Evolutionary conservation across 106 monocot species (phyloP).

Genomic region (Cymbidium sinense): DNA sequence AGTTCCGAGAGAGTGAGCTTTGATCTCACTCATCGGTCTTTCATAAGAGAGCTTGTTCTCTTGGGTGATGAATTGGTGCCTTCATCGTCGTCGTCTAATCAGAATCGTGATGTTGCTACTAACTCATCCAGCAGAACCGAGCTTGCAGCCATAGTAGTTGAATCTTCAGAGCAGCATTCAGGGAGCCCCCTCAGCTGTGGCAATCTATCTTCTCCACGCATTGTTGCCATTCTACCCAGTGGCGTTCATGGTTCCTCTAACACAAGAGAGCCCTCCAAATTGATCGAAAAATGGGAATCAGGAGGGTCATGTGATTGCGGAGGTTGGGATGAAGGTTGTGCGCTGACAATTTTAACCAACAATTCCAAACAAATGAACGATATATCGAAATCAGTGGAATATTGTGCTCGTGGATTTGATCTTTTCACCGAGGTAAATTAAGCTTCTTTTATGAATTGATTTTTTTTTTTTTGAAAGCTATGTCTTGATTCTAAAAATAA

Average conservation of each 20-base stretch:
- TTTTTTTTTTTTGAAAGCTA: neutral
- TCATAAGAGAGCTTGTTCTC: constrained; percentile 52
- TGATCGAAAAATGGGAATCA: constrained; percentile 79
- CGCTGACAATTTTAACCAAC: constrained; percentile 41
- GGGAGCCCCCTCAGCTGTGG: neutral
- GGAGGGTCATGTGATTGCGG: constrained; percentile 93
- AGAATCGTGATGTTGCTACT: constrained; percentile 1
- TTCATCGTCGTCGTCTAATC: neutral
- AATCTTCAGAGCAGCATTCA: constrained; percentile 11
- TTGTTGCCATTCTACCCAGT: constrained; percentile 57
- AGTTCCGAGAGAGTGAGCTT: constrained; percentile 5
- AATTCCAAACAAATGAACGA: constrained; percentile 10
- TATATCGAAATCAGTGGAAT: neutral
- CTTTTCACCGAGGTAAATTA: constrained; percentile 48
- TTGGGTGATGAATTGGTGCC: constrained; percentile 40
- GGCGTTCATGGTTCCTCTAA: constrained; percentile 55
- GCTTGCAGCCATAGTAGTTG: constrained; percentile 55
- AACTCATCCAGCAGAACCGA: constrained; percentile 15
- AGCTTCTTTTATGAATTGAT: neutral
- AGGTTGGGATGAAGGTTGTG: constrained; percentile 97
- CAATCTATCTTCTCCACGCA: constrained; percentile 6
- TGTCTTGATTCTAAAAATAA: neutral
- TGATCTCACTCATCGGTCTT: constrained; percentile 11
- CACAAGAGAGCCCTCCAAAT: constrained; percentile 40
- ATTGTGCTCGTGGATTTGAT: constrained; percentile 26